Conservation (phyloP, 106 monocot species). For the Hemerocallis citrina region DNA sequence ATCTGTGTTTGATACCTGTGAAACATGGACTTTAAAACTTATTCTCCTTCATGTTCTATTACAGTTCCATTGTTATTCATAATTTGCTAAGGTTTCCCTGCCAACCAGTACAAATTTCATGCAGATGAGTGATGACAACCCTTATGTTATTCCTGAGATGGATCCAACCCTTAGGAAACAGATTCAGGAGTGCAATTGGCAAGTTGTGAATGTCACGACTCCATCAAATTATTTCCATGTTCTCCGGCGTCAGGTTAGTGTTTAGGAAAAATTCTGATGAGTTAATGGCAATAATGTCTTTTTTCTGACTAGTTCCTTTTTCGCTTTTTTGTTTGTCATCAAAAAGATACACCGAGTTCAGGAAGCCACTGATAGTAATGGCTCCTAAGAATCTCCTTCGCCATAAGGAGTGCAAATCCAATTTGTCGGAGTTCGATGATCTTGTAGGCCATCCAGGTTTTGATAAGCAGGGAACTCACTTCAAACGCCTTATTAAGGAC, state of each 20-base stretch:
- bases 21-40: too few species aligned
- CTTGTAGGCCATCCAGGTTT: slow-evolving; percentile 85
- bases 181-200: slow-evolving; percentile 99
- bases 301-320: not conserved
- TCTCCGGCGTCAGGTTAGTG: slow-evolving; percentile 79
- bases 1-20: too few species aligned
- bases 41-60: not conserved
- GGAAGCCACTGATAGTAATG: slow-evolving; percentile 92
- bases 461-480: slow-evolving; percentile 97
- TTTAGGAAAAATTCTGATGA: slow-evolving; percentile 1
- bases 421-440: slow-evolving; percentile 96
- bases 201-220: slow-evolving; percentile 93
- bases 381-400: slow-evolving; percentile 91
- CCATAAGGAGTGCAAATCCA: slow-evolving; percentile 93
- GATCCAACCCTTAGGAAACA: slow-evolving; percentile 91
- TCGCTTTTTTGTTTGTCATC: too few species aligned
- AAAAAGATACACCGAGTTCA: slow-evolving; percentile 98
- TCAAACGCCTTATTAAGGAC: slow-evolving; percentile 96
- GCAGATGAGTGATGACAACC: slow-evolving; percentile 98
- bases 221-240: slow-evolving; percentile 99
- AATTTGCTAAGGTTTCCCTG: not conserved
- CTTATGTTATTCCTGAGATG: slow-evolving; percentile 92
- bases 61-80: not conserved
- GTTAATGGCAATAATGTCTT: not conserved
- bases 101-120: not conserved